Evolutionary conservation across 176 grass and related monocot genomes (phyloP), one percentile per base, ranked within the genome.

Genomic region (Carex cristatella): DNA sequence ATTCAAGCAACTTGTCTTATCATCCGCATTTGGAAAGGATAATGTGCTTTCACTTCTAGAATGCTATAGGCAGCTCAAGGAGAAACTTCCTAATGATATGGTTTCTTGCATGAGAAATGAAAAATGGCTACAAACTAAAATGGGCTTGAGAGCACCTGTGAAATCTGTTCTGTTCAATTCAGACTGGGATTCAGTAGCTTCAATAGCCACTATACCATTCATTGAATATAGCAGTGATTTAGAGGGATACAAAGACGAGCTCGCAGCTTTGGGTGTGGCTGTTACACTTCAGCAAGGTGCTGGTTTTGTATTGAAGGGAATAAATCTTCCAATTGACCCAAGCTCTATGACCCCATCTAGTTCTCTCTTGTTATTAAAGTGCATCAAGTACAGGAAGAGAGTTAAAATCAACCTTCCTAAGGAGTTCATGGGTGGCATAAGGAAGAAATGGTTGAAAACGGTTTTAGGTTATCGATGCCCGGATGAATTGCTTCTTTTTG

Each of bases 231-330:
- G 65, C 54, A 75, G 83, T 14, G 79, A 91, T 8, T 86, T 97
- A 14, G 31, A 89, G 86, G 62, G 2, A 27, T 92, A 94, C n/a
- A 97, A 92, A 74, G 40, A 90, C 38, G 91, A 88, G 69, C 89
- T 97, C 1, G 75, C 58, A 81, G 23, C 51, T 6, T 71, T 96
- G 28, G 89, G 89, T 46, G 91, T 91, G 27, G 74, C 87, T 68
- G 55, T 87, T 53, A 89, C 86, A 73, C 53, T 27, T 1, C 80
- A 86, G 81, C 0, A 6, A 18, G 88, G 89, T 27, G 81, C 70
- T 33, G 76, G 38, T 28, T 93, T 97, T 69, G 79, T 91, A 10
- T 69, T 97, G 2, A 16, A 49, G 2, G 88, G 89, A 38, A 51
- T 91, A 6, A 81, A 51, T 49, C 91, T 97, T 91, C 94, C 94